Base-by-base conservation (phyloP, 2,329 filamentous ascomycete species). In the Pseudopithomyces chartarum region DNA sequence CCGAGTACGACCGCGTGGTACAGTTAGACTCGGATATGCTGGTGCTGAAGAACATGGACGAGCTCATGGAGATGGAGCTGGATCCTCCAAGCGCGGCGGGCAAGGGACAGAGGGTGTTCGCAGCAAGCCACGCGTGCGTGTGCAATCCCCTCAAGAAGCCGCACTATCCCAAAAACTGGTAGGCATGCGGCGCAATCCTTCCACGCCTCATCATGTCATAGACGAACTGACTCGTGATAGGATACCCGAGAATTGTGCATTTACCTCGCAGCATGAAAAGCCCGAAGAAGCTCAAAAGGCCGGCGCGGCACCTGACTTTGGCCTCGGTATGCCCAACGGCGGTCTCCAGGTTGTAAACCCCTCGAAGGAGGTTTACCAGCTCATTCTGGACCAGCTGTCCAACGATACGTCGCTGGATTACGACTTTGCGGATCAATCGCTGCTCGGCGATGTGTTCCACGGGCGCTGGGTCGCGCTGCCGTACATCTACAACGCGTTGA, bases 21-120 rank as follows among this genome's bases (percentile, higher is more conserved):
- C 90, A 92, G 77, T 82, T 97, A 53, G 92, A 97, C 78, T 90
- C 88, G 69, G 92, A 97, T 78, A 96, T 96, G 92, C 79, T 96
- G 49, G 87, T 91, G 7, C 77, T 88, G 62, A 82, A 82, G 67
- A 96, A 96, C 76, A 96, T 97, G 90, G 92, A 96, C 73, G 92
- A 96, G 79, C 80, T 96, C 64, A 96, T 96, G 91, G 86, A 91
- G n/a, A 66, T 96, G 48, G 79, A 85, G 59, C 84, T 96, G 44
- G 90, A 94, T 74, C 70, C 79, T 19, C 79, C 84, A 0, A 78
- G 77, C 40, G 57, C 81, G 56, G 79, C 66, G 1, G 86, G 82
- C 11, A 79, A 78, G 17, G 86, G 89, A 20, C 72, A 82, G 43
- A 82, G 84, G 43, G 90, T 96, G 33, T 94, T 96, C 75, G 92